Conservation (phyloP, 495 filamentous ascomycete species). For the Parachaetomium inaequale region DNA sequence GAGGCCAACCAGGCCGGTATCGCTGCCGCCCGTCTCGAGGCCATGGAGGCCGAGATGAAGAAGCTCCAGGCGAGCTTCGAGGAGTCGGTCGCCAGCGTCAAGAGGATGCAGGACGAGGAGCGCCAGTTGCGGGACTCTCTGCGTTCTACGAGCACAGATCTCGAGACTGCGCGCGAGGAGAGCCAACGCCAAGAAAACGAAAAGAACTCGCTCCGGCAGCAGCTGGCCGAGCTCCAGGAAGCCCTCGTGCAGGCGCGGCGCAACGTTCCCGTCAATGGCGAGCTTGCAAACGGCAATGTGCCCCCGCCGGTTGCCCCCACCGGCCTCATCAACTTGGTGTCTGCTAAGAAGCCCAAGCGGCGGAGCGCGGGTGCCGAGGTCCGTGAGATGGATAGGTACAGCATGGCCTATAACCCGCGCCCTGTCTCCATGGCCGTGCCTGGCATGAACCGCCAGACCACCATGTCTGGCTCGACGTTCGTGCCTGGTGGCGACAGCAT, state of each 20-base stretch:
- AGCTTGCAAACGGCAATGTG: constrained; percentile 62
- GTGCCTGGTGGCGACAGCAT: constrained; percentile 80
- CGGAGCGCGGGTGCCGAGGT: constrained; percentile 90
- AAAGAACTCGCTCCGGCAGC: constrained; percentile 76
- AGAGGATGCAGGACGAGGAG: constrained; percentile 91
- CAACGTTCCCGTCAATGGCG: constrained; percentile 59
- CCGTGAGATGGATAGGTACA: constrained; percentile 78
- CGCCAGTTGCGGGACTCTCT: constrained; percentile 75
- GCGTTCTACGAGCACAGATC: constrained; percentile 66
- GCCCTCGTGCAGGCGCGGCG: constrained; percentile 84
- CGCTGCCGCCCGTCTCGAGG: constrained; percentile 77
- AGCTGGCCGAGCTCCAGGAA: constrained; percentile 85
- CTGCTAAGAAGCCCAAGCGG: constrained; percentile 94
- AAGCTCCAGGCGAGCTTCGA: constrained; percentile 81
- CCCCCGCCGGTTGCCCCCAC: constrained; percentile 52
- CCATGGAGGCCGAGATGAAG: constrained; percentile 92
- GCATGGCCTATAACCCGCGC: constrained; percentile 85
- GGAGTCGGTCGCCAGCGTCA: constrained; percentile 81
- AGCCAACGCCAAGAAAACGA: constrained; percentile 73
- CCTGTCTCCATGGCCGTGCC: constrained; percentile 89
- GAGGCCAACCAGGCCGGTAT: constrained; percentile 99
- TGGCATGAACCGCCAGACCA: constrained; percentile 58
- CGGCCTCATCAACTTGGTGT: constrained; percentile 93
- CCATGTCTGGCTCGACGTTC: constrained; percentile 62
- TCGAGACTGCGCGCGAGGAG: constrained; percentile 67